These are phyloP conservation scores for Colletotrichum truncatum DNA, from an alignment of 2,329 filamentous ascomycete species.

Conservation along the genomic window DNA sequence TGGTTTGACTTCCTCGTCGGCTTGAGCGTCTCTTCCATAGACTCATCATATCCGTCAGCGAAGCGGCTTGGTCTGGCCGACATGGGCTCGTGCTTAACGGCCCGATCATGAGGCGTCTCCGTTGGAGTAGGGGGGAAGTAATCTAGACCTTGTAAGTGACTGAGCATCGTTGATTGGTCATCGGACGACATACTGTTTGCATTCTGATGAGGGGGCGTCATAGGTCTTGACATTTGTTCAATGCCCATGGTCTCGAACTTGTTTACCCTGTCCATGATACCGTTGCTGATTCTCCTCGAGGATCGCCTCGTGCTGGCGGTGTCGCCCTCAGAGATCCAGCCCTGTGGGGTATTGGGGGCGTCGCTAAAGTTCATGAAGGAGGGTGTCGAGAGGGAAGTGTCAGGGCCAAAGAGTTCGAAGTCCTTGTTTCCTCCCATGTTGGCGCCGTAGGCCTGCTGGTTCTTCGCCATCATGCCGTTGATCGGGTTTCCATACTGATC, in stretches of 20 bases:
- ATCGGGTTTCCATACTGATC: constrained; percentile 55
- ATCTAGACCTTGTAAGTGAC: constrained; percentile 49
- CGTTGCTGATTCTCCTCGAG: constrained; percentile 66
- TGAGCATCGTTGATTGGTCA: too few relatives aligned
- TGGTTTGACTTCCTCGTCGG: constrained; percentile 55
- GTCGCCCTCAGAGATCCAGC: constrained; percentile 62
- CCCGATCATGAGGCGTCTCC: constrained; percentile 66
- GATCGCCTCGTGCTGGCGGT: constrained; percentile 50
- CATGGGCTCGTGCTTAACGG: constrained; percentile 49
- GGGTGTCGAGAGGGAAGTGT: constrained; percentile 58
- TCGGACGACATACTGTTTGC: constrained; percentile 60
- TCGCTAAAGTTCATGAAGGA: constrained; percentile 61
- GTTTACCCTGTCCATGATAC: constrained; percentile 66
- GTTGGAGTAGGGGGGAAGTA: constrained; percentile 75
- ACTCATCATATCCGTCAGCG: constrained; percentile 69
- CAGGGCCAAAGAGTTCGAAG: constrained; percentile 59
- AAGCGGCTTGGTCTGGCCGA: constrained; percentile 57
- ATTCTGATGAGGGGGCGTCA: constrained; percentile 71
- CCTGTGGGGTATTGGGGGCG: constrained; percentile 49
- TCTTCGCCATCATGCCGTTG: constrained; percentile 57
- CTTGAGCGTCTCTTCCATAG: constrained; percentile 74
- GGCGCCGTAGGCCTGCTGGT: constrained; percentile 50
- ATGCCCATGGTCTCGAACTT: constrained; percentile 66
- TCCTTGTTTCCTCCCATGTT: constrained; percentile 55
- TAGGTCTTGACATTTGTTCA: constrained; percentile 59